phyloP scores from a whole-genome alignment of 2,329 filamentous ascomycete genomes.

The Trichoderma koningii region DNA sequence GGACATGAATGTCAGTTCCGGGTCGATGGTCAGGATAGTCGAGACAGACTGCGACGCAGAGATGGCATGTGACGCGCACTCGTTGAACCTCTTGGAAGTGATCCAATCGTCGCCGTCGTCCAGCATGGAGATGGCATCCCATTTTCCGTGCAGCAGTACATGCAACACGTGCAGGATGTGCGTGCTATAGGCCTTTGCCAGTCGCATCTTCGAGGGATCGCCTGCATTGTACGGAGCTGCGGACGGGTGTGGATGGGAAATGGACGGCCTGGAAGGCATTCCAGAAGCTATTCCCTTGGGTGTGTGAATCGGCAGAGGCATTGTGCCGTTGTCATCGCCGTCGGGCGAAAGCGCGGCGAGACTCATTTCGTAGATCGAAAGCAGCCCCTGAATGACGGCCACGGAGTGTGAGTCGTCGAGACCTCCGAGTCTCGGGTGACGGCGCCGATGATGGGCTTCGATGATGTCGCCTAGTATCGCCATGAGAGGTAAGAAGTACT shows the following conservation, averaged over 20 bases:
- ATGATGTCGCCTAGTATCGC: constrained; percentile 52
- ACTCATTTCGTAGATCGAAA: constrained; percentile 45
- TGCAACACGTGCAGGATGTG: constrained; percentile 52
- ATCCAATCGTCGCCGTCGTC: constrained; percentile 54
- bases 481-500: constrained; percentile 54
- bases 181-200: constrained; percentile 51
- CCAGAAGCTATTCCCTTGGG: constrained; percentile 11
- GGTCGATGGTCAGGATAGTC: constrained; percentile 50
- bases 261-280: constrained; percentile 25
- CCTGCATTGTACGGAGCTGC: constrained; percentile 28
- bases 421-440: constrained; percentile 47
- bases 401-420: constrained; percentile 42
- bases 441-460: constrained; percentile 47
- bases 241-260: constrained; percentile 27
- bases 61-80: constrained; percentile 51
- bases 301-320: constrained; percentile 18
- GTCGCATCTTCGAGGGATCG: constrained; percentile 40
- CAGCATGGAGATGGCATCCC: constrained; percentile 53
- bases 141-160: constrained; percentile 52
- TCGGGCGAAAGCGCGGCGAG: constrained; percentile 38
- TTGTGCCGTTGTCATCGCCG: constrained; percentile 25
- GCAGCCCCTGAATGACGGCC: constrained; percentile 40
- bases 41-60: constrained; percentile 49
- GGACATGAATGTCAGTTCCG: constrained; percentile 54
- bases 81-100: constrained; percentile 47